These are phyloP conservation scores for Clonostachys rhizophaga DNA, from an alignment of 2,329 filamentous ascomycete genomes.

Conservation along the genomic window DNA sequence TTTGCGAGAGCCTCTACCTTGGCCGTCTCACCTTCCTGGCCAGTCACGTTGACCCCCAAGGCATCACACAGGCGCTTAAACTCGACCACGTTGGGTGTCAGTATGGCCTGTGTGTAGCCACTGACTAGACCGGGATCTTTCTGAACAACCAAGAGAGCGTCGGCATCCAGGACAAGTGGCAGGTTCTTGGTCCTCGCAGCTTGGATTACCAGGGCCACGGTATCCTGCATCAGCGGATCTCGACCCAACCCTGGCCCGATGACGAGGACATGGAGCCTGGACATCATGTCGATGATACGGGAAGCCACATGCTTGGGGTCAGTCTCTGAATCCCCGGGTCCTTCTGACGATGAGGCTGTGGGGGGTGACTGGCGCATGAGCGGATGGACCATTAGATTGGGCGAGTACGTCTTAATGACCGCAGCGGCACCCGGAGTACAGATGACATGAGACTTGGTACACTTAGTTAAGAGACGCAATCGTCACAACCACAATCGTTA, in stretches of 20 bases:
- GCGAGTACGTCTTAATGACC: slow-evolving; percentile 97
- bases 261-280: slow-evolving; percentile 86
- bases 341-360: slow-evolving; percentile 16
- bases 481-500: slow-evolving; percentile 1
- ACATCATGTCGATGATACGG: slow-evolving; percentile 73
- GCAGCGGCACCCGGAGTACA: slow-evolving; percentile 83
- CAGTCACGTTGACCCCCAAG: slow-evolving; percentile 57
- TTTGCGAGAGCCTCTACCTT: slow-evolving; percentile 63
- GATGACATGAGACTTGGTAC: slow-evolving; percentile 76
- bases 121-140: slow-evolving; percentile 70
- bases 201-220: slow-evolving; percentile 71
- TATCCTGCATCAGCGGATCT: slow-evolving; percentile 85
- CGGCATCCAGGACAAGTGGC: slow-evolving; percentile 86
- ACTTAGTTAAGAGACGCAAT: background rate
- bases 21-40: slow-evolving; percentile 27
- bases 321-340: slow-evolving; percentile 31
- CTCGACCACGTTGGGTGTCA: slow-evolving; percentile 95
- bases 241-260: slow-evolving; percentile 89
- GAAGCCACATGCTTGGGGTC: slow-evolving; percentile 58
- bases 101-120: slow-evolving; percentile 77
- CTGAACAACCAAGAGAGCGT: slow-evolving; percentile 77
- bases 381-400: slow-evolving; percentile 97
- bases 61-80: slow-evolving; percentile 78
- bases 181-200: slow-evolving; percentile 69
- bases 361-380: slow-evolving; percentile 73